phyloP scores from a whole-genome alignment of 176 grass and related monocot species.

The Aegilops umbellulata region DNA sequence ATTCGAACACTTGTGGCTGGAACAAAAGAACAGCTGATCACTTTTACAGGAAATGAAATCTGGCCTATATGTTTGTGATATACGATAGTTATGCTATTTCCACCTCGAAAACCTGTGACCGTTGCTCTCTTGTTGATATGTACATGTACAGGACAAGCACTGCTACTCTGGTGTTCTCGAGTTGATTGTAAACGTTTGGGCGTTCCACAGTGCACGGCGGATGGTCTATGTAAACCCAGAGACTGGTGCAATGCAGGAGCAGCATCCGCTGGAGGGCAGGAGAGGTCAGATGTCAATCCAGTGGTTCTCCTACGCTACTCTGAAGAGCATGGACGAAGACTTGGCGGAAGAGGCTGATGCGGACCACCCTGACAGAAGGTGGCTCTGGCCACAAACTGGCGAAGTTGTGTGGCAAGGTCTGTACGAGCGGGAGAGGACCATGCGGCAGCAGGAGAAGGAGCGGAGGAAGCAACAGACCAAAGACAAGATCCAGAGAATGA shows the following conservation, averaged over 20 bases:
- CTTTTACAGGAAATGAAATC: neutral
- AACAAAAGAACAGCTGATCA: neutral
- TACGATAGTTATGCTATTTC: neutral
- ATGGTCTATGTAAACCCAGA: slow-evolving; percentile 88
- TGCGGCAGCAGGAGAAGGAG: slow-evolving; percentile 85
- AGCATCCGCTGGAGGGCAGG: slow-evolving; percentile 58
- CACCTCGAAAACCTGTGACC: neutral
- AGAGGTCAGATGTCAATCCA: slow-evolving; percentile 74
- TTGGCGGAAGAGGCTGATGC: slow-evolving; percentile 81
- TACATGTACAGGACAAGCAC: slow-evolving; percentile 74
- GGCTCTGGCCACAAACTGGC: slow-evolving; percentile 90
- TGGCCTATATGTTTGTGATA: slow-evolving; percentile 9
- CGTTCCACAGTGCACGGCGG: slow-evolving; percentile 76
- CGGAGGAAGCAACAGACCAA: slow-evolving; percentile 71
- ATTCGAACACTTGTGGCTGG: neutral
- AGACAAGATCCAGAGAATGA: slow-evolving; percentile 91
- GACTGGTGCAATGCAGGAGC: slow-evolving; percentile 87
- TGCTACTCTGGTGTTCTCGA: slow-evolving; percentile 89
- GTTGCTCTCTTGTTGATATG: slow-evolving; percentile 31
- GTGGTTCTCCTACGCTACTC: slow-evolving; percentile 70
- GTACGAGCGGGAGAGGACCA: slow-evolving; percentile 81
- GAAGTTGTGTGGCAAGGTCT: slow-evolving; percentile 92
- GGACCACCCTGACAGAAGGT: slow-evolving; percentile 52
- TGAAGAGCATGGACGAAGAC: slow-evolving; percentile 96
- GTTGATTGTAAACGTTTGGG: slow-evolving; percentile 92